Base-by-base conservation (phyloP, 768 basidiomycete genomes). In the Hortiboletus flavorubellus region DNA sequence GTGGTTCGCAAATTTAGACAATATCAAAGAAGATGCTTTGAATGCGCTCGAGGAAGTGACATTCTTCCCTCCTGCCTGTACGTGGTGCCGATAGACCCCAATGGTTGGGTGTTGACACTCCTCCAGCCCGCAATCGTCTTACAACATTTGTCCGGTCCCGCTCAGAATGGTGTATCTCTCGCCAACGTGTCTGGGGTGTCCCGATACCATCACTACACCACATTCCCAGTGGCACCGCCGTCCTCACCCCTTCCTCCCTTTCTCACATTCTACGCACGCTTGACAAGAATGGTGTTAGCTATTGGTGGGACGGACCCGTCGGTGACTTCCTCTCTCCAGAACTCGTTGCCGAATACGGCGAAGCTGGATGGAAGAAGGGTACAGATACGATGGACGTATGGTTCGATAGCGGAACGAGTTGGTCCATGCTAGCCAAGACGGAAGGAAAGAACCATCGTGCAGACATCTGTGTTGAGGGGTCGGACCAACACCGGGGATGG, bases 331-430 rank as follows among this genome's bases (percentile, higher is more conserved):
- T 96, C 6, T 81, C 87, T 10, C 80, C 83, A 0, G 75, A 78
- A 46, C 77, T 89, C 18, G 67, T 71, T 5, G 74, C 76, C 47
- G 72, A 76, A n/a, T 80, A 79, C 8, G 68, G 68, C 16, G 62
- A 62, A 38, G 76, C 75, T 1, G 71, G 70, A 1, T 94, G 87
- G 84, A 72, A 75, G 45, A 94, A 93, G 68, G 89, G 94, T 9
- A 86, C 82, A 3, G 96, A 99, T 68, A 99, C 96, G 3, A 93
- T 98, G 86, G 96, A 99, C 69, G 96, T 99, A 15, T 99, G 96
- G 96, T 98, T 98, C 62, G 96, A 99, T 72, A 95, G 92, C 62
- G 96, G 96, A 5, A 86, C 90, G 3, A 91, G 94, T 4, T 99
- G 96, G 96, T 86, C 91, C 2, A 80, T 91, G 76, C 73, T 96